phyloP scores from a whole-genome alignment of 805 yeast genomes.

The Pichia gijzeniarum region DNA sequence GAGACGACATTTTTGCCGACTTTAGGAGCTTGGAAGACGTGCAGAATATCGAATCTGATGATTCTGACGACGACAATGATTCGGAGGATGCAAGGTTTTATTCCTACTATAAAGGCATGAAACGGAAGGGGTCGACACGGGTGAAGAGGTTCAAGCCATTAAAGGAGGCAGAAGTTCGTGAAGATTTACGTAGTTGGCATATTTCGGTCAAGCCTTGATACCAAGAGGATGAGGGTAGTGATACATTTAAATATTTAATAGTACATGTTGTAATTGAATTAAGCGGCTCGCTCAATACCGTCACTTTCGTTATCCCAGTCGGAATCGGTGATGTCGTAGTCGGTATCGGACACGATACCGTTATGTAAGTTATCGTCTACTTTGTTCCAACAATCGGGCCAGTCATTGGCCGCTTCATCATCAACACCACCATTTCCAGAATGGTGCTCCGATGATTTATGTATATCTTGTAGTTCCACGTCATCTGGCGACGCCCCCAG shows the following conservation, averaged over 20 bases:
- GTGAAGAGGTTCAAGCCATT: constrained; percentile 19
- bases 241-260: no score
- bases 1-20: constrained; percentile 8
- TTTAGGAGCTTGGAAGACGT: constrained; percentile 4
- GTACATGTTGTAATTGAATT: not conserved
- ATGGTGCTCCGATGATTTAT: no score
- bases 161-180: constrained; percentile 28
- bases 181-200: constrained; percentile 39
- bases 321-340: constrained; percentile 22
- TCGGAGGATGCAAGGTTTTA: not conserved
- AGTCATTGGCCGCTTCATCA: constrained; percentile 1
- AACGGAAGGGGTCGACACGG: not conserved
- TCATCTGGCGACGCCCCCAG: constrained; percentile 4
- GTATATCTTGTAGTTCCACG: no score
- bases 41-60: not conserved
- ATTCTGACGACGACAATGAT: not conserved
- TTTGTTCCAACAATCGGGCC: no score
- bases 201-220: constrained; percentile 4
- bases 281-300: constrained; percentile 25
- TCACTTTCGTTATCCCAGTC: constrained; percentile 26
- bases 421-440: no score
- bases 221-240: not conserved
- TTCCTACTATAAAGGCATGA: constrained; percentile 2
- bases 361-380: not conserved
- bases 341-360: constrained; percentile 11